Conservation (phyloP, 345 rosid genomes). For the Citrus mangshanensis region DNA sequence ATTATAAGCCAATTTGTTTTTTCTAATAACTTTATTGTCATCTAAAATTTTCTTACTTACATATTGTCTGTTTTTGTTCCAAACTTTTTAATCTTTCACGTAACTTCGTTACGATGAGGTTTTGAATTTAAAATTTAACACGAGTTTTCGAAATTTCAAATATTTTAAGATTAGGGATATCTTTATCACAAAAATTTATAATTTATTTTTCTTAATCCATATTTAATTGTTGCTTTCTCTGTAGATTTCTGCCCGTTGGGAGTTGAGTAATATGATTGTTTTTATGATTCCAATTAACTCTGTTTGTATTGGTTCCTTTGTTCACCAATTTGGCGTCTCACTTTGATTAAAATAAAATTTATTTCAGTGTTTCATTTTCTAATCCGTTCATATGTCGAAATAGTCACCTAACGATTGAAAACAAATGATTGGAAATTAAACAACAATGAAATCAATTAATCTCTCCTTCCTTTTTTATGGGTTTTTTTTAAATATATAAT, state of each 20-base stretch:
- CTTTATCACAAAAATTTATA: not conserved
- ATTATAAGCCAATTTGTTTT: too few relatives aligned
- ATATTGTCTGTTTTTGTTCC: too few relatives aligned
- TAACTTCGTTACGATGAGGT: too few relatives aligned
- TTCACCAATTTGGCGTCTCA: constrained; percentile 4
- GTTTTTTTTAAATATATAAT: not conserved
- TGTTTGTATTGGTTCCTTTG: constrained; percentile 7
- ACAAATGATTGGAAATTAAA: constrained; percentile 10
- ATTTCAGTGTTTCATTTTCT: constrained; percentile 6
- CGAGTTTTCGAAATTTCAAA: not conserved
- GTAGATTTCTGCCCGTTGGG: not conserved
- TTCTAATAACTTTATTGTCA: too few relatives aligned
- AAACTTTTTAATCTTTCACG: not conserved
- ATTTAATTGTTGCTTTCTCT: not conserved
- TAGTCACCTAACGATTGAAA: constrained; percentile 11
- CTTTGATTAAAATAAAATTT: not conserved
- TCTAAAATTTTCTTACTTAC: too few relatives aligned
- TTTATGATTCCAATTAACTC: constrained; percentile 9
- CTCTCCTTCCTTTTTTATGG: not conserved
- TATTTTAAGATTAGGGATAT: not conserved
- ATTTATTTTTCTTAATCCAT: not conserved
- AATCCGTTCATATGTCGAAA: constrained; percentile 26
- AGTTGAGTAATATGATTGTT: constrained; percentile 11
- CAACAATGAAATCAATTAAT: constrained; percentile 18
- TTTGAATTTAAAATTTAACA: too few relatives aligned